Conservation (phyloP, 352 stramenopile species). For the Globisporangium polare region DNA sequence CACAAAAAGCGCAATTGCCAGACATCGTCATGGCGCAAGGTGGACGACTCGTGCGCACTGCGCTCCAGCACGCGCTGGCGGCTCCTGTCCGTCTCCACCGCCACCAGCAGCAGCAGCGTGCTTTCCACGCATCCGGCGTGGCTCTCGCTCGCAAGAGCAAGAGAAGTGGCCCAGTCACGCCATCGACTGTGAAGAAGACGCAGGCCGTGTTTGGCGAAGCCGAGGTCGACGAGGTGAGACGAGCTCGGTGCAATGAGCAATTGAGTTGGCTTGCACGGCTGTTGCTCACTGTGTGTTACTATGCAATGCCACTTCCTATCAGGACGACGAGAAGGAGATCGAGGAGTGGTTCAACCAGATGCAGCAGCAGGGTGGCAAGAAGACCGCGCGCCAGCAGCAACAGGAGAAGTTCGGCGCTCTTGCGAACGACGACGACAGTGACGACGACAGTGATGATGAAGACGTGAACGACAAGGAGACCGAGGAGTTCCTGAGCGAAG, state of each 20-base stretch:
- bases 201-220: constrained; percentile 27
- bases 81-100: background rate
- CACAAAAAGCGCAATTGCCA: background rate
- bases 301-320: background rate
- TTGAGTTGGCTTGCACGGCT: too few species aligned
- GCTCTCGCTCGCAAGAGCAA: constrained; percentile 41
- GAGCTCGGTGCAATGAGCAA: background rate
- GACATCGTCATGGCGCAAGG: constrained; percentile 3
- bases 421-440: constrained; percentile 18
- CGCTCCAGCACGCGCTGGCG: constrained; percentile 1
- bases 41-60: constrained; percentile 5
- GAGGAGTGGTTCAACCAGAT: constrained; percentile 44
- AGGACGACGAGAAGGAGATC: constrained; percentile 42
- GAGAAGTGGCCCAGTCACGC: constrained; percentile 19
- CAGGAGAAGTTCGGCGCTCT: constrained; percentile 28
- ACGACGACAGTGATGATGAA: constrained; percentile 21
- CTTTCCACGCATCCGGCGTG: constrained; percentile 37
- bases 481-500: constrained; percentile 63
- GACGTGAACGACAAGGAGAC: constrained; percentile 49
- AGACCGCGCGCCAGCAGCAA: constrained; percentile 18
- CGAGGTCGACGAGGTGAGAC: constrained; percentile 21
- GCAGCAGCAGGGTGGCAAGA: constrained; percentile 24
- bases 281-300: background rate
- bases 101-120: constrained; percentile 13
- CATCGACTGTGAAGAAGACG: constrained; percentile 11